Conservation (phyloP, 2,329 filamentous ascomycete genomes). For the Nemania sp. region DNA sequence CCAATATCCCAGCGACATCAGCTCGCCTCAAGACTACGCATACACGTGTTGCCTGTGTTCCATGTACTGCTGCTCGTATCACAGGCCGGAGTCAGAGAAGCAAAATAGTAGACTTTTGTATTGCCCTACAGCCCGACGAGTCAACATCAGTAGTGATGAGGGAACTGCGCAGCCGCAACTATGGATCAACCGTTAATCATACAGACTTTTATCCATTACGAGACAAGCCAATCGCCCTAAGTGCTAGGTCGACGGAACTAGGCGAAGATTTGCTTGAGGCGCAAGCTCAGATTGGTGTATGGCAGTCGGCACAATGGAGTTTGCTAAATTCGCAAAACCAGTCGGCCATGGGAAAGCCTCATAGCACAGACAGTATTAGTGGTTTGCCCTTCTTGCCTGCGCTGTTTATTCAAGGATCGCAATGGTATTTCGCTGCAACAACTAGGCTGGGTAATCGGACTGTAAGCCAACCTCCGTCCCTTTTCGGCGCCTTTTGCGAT, state of each 20-base stretch:
- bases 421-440: slow-evolving; percentile 24
- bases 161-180: background rate
- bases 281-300: slow-evolving; percentile 14
- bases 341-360: background rate
- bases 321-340: slow-evolving; percentile 5
- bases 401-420: slow-evolving; percentile 17
- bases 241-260: slow-evolving; percentile 21
- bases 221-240: slow-evolving; percentile 11
- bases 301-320: slow-evolving; percentile 24
- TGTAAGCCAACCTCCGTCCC: background rate
- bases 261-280: slow-evolving; percentile 15
- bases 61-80: slow-evolving; percentile 12
- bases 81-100: background rate
- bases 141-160: background rate
- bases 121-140: slow-evolving; percentile 11
- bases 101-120: slow-evolving; percentile 24
- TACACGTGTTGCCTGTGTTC: slow-evolving; percentile 5
- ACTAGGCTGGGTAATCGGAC: slow-evolving; percentile 9
- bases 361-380: background rate
- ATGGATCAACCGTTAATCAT: slow-evolving; percentile 11
- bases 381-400: slow-evolving; percentile 3
- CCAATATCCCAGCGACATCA: slow-evolving; percentile 4
- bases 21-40: background rate
- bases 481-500: background rate
- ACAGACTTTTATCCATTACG: slow-evolving; percentile 18